Evolutionary conservation across 75 land plant species (phyloP), one percentile per base, ranked within the genome.

Genomic region (Sequoiadendron giganteum): DNA sequence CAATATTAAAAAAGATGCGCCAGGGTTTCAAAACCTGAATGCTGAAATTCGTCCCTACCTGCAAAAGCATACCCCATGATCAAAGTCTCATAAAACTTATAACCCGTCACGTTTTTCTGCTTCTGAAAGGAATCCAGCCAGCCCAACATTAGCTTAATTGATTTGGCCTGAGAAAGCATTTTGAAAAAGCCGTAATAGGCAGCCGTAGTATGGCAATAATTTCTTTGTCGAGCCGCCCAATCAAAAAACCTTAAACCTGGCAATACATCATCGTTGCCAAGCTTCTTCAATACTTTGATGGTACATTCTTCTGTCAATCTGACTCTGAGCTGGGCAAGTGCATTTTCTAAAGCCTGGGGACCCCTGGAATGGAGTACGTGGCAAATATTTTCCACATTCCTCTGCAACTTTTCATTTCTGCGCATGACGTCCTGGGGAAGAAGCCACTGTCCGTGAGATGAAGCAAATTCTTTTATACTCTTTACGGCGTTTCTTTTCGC

Each of bases 61-160:
- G 92, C 94, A n/a, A 92, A 85, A 10, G 95, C 88, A 75, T 94
- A 94, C 0, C 94, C 95, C 88, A 93, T 87, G 43, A 93, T 91
- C 48, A 94, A 82, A n/a, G 84, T 89, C 30, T 91, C 84, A 28
- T 90, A 55, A 85, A 91, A 91, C 7, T 90, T 39, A 34, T 77
- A 70, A 14, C 73, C 56, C 49, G 55, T 21, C 6, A 70, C 13
- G 56, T 88, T 39, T 42, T 75, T 52, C 34, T 85, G 43, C 55
- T 54, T 36, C 45, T 39, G 85, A 78, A 80, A 90, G 5, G 45
- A 15, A 14, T 86, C 79, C 34, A 94, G 83, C 88, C 93, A 94
- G 5, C 92, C 91, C 19, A 91, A 58, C 88, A 91, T 85, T 15
- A 88, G 30, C 21, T 88, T 52, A 72, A 81, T 76, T 45, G 80